These are phyloP conservation scores for Lipomyces sp. DNA, from an alignment of 805 yeast genomes.

Conservation along the genomic window DNA sequence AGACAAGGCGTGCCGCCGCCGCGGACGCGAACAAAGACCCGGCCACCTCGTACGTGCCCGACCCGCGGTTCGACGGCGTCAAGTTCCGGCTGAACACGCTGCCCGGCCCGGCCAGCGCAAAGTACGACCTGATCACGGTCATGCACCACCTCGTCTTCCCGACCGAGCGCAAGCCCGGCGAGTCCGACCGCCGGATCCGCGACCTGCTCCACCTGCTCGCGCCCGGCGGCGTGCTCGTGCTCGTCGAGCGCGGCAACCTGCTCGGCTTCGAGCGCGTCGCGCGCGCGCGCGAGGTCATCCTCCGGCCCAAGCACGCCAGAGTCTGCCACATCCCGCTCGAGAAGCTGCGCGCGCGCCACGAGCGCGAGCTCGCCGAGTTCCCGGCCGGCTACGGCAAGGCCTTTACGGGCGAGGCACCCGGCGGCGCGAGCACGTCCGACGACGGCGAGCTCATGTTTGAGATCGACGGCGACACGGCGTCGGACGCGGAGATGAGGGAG, in stretches of 20 bases:
- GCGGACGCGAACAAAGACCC: not conserved
- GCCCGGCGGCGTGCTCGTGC: slow-evolving; percentile 75
- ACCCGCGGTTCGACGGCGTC: slow-evolving; percentile 13
- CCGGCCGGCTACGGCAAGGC: slow-evolving; percentile 5
- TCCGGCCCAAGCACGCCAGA: slow-evolving; percentile 55
- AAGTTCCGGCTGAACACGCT: slow-evolving; percentile 14
- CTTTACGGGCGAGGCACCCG: not conserved
- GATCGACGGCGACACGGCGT: not conserved
- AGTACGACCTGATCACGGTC: slow-evolving; percentile 79
- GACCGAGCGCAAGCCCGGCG: slow-evolving; percentile 60
- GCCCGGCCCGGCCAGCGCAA: slow-evolving; percentile 23
- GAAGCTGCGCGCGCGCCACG: not conserved
- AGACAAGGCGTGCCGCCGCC: too few relatives aligned
- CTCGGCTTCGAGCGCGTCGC: slow-evolving; percentile 85
- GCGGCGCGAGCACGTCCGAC: slow-evolving; percentile 11
- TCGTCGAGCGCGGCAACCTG: slow-evolving; percentile 87
- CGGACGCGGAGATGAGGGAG: not conserved
- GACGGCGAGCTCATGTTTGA: not conserved
- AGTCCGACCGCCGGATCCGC: slow-evolving; percentile 66
- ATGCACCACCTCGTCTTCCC: slow-evolving; percentile 70
- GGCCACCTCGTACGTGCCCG: not conserved
- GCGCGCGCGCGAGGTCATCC: slow-evolving; percentile 81
- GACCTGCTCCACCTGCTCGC: slow-evolving; percentile 56
- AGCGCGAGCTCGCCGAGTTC: not conserved
- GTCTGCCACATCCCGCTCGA: not conserved